phyloP scores from a whole-genome alignment of 2,329 filamentous ascomycete genomes.

The Dactylellina leptospora region DNA sequence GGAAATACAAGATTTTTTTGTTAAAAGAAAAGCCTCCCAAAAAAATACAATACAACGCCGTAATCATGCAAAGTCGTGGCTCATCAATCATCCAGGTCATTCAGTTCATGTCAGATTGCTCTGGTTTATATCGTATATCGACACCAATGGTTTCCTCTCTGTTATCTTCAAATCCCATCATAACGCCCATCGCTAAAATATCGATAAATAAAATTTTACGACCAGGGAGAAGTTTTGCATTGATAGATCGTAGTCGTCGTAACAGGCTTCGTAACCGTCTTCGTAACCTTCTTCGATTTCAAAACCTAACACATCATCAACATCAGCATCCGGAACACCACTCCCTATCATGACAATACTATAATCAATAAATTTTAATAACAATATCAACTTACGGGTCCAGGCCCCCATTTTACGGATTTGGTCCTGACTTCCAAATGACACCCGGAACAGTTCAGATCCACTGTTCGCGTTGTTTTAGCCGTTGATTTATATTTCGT shows the following conservation, averaged over 20 bases:
- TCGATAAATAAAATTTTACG: no score
- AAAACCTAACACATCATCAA: not conserved
- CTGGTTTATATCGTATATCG: no score
- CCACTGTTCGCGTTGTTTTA: not conserved
- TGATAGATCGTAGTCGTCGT: constrained; percentile 15
- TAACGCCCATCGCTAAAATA: no score
- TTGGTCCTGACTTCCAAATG: constrained; percentile 1
- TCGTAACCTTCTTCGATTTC: not conserved
- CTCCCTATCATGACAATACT: not conserved
- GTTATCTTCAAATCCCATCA: no score
- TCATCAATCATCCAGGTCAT: no score
- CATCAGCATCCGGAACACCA: not conserved
- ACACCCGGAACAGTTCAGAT: constrained; percentile 23
- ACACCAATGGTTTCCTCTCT: no score
- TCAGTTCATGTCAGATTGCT: no score
- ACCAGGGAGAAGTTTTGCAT: constrained; percentile 20
- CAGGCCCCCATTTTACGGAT: not conserved
- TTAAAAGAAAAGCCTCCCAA: no score
- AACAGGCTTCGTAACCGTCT: not conserved
- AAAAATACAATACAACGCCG: no score
- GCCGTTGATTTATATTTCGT: constrained; percentile 12
- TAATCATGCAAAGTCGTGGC: no score
- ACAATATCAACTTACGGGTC: constrained; percentile 15
- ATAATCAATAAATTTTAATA: not conserved
- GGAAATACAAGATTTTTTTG: no score